A percentile compares a stretch with the other conserved stretches of the same genome.
These are phyloP conservation scores for Xylaria sp. DNA, from an alignment of 2,329 filamentous ascomycete genomes.

Conservation along the genomic window DNA sequence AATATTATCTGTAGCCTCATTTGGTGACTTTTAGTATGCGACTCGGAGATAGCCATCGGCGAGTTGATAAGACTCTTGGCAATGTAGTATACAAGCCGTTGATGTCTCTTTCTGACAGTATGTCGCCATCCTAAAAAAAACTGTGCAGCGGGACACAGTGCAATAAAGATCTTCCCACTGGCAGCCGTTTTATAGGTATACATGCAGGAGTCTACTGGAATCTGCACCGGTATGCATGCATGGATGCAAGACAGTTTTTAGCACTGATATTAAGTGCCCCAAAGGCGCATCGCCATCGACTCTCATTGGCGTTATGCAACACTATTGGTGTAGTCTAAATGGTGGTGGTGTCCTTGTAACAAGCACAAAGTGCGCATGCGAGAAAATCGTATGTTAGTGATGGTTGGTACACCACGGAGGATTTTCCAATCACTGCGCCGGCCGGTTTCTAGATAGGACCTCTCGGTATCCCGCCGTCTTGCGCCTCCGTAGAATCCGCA, in stretches of 20 bases:
- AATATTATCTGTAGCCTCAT: background rate
- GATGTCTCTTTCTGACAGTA: slow-evolving; percentile 10
- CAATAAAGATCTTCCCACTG: background rate
- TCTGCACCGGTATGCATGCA: background rate
- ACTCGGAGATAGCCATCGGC: slow-evolving; percentile 23
- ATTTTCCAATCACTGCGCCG: slow-evolving; percentile 6
- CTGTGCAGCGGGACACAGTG: slow-evolving; percentile 22
- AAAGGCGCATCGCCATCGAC: slow-evolving; percentile 10
- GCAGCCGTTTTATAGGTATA: background rate
- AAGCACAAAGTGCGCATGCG: background rate
- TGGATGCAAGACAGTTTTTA: slow-evolving; percentile 25
- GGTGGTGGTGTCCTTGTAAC: slow-evolving; percentile 1
- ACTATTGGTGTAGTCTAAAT: slow-evolving; percentile 9
- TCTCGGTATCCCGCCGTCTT: background rate
- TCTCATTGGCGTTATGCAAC: slow-evolving; percentile 21
- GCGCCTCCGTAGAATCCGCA: too few species aligned
- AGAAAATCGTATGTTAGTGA: slow-evolving; percentile 20
- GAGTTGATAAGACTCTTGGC: slow-evolving; percentile 32
- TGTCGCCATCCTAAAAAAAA: background rate
- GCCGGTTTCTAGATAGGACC: slow-evolving; percentile 10
- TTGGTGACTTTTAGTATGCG: background rate
- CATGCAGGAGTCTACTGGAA: background rate
- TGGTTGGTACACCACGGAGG: slow-evolving; percentile 9
- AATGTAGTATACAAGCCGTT: background rate
- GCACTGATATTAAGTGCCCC: slow-evolving; percentile 11